Conservation (phyloP, 2,329 filamentous ascomycete genomes). For the Thielaviopsis populi region DNA sequence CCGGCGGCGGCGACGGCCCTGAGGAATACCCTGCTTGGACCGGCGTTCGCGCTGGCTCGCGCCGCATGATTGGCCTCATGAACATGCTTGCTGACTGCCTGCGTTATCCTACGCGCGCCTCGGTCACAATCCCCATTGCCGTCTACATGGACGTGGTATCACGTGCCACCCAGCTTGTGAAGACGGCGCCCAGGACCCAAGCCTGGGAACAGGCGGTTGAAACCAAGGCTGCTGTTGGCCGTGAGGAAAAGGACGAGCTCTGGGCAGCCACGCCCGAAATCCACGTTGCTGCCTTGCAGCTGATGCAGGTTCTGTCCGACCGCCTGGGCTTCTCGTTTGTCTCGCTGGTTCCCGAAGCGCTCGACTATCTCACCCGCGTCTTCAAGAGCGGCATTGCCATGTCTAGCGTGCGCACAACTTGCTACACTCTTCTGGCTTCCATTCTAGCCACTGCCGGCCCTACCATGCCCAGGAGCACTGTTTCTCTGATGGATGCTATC, state of each 20-base stretch:
- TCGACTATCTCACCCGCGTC: slow-evolving; percentile 59
- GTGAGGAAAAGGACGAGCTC: slow-evolving; percentile 69
- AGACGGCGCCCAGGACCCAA: slow-evolving; percentile 33
- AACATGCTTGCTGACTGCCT: slow-evolving; percentile 50
- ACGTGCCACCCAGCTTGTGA: slow-evolving; percentile 53
- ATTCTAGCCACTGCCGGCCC: slow-evolving; percentile 49
- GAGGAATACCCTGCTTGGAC: slow-evolving; percentile 53
- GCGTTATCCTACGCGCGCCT: slow-evolving; percentile 44
- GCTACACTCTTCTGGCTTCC: slow-evolving; percentile 44
- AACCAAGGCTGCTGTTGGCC: slow-evolving; percentile 55
- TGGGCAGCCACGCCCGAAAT: slow-evolving; percentile 59
- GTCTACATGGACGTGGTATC: slow-evolving; percentile 52
- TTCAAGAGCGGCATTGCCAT: slow-evolving; percentile 44
- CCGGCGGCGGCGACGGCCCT: slow-evolving; percentile 29
- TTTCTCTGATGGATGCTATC: slow-evolving; percentile 46
- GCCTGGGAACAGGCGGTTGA: slow-evolving; percentile 38
- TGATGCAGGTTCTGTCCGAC: slow-evolving; percentile 42
- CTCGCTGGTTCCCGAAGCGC: slow-evolving; percentile 45
- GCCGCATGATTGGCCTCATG: slow-evolving; percentile 53
- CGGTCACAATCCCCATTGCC: slow-evolving; percentile 53
- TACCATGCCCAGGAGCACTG: slow-evolving; percentile 48
- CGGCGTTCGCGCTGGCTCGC: slow-evolving; percentile 57
- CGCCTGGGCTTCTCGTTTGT: slow-evolving; percentile 44
- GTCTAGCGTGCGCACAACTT: slow-evolving; percentile 40
- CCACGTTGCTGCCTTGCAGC: slow-evolving; percentile 52